phyloP scores from a whole-genome alignment of 768 basidiomycete species.

The Krasilnikovozyma curviuscula region DNA sequence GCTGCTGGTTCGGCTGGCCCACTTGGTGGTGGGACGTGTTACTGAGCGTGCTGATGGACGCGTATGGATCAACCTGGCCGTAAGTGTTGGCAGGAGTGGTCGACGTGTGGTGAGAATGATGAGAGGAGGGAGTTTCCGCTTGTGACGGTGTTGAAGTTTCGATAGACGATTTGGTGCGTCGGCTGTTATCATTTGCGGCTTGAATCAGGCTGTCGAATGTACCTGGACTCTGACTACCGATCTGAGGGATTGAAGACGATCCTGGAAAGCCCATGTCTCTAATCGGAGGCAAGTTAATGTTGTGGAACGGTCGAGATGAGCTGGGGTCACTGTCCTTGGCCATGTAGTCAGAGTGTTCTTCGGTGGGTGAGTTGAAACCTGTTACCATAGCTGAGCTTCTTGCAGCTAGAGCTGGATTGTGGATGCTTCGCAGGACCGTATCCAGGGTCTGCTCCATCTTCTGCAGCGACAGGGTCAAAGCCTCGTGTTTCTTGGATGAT shows the following conservation, averaged over 20 bases:
- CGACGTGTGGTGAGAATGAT: too few species aligned
- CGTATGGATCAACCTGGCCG: neutral
- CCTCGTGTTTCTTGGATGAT: constrained; percentile 14
- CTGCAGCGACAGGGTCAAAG: constrained; percentile 37
- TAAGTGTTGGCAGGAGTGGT: neutral
- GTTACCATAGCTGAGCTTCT: constrained; percentile 64
- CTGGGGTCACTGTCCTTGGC: constrained; percentile 35
- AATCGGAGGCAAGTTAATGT: too few species aligned
- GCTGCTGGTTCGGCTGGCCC: neutral
- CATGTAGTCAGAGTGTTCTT: constrained; percentile 16
- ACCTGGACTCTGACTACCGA: too few species aligned
- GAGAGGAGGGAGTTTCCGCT: too few species aligned
- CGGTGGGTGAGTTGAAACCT: constrained; percentile 49
- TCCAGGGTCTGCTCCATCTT: constrained; percentile 74
- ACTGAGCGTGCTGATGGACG: neutral
- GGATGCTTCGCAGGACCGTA: constrained; percentile 54
- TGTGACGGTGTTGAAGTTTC: too few species aligned
- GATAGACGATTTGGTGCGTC: too few species aligned
- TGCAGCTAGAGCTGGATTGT: constrained; percentile 41
- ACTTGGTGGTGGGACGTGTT: neutral
- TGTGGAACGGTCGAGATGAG: constrained; percentile 29
- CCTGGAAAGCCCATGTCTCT: too few species aligned
- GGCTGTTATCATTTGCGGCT: too few species aligned
- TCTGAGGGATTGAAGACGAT: too few species aligned
- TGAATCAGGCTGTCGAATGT: too few species aligned